These are phyloP conservation scores for Pisolithus albus DNA, from an alignment of 768 basidiomycete genomes.

Conservation along the genomic window DNA sequence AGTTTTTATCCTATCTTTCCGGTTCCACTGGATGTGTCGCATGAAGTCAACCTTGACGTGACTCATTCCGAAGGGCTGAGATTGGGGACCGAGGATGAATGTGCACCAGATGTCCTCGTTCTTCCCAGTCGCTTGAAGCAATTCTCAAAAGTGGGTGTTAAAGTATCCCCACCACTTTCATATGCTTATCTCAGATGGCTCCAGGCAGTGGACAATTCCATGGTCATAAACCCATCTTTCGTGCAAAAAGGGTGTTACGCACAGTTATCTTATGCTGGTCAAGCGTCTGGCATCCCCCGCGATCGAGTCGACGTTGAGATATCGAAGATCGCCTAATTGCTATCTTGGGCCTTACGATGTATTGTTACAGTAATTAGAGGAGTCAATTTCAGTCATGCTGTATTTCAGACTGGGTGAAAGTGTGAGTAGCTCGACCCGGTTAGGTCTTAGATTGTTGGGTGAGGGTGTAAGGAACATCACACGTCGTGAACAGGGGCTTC, in stretches of 20 bases:
- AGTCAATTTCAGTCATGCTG: too few relatives aligned
- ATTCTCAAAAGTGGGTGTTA: slow-evolving; percentile 68
- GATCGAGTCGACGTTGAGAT: slow-evolving; percentile 25
- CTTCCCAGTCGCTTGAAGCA: slow-evolving; percentile 85
- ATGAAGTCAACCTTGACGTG: slow-evolving; percentile 86
- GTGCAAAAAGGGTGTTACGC: slow-evolving; percentile 57
- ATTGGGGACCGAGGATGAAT: slow-evolving; percentile 31
- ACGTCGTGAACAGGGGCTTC: too few relatives aligned
- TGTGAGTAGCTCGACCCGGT: too few relatives aligned
- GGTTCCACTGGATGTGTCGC: slow-evolving; percentile 60
- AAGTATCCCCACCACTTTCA: not conserved
- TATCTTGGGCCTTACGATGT: not conserved
- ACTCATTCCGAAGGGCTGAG: slow-evolving; percentile 58
- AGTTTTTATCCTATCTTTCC: slow-evolving; percentile 98
- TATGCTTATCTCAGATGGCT: not conserved
- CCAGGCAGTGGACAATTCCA: slow-evolving; percentile 71
- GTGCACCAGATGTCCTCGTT: slow-evolving; percentile 78
- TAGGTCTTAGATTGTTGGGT: too few relatives aligned
- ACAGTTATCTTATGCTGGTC: slow-evolving; percentile 31
- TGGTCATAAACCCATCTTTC: slow-evolving; percentile 82
- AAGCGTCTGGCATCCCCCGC: slow-evolving; percentile 18
- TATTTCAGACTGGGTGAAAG: too few relatives aligned
- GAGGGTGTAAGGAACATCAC: too few relatives aligned
- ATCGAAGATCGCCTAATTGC: slow-evolving; percentile 16
- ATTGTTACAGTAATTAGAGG: not conserved